Conservation (phyloP, 179 eudicot species). For the Silene noctiflora region DNA sequence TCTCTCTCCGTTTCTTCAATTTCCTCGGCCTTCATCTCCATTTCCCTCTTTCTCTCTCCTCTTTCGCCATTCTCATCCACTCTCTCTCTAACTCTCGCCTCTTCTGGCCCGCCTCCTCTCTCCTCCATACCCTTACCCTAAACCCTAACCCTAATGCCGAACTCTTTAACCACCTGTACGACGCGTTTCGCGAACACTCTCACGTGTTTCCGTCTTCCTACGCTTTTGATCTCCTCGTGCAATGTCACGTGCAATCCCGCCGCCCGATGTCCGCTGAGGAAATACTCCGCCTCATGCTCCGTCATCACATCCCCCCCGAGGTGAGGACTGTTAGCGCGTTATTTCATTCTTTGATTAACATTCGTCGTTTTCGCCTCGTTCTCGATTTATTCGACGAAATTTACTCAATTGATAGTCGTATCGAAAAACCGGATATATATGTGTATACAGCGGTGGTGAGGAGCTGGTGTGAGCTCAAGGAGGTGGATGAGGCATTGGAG, state of each 20-base stretch:
- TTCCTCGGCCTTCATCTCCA: constrained; percentile 71
- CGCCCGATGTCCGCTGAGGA: constrained; percentile 42
- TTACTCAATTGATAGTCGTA: neutral
- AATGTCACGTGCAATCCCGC: constrained; percentile 44
- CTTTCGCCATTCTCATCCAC: constrained; percentile 69
- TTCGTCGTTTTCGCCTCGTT: constrained; percentile 44
- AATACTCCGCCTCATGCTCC: constrained; percentile 42
- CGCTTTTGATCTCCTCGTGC: constrained; percentile 64
- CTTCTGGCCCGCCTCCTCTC: constrained; percentile 73
- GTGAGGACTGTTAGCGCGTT: constrained; percentile 69
- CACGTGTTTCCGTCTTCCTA: constrained; percentile 26
- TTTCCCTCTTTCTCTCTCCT: constrained; percentile 60
- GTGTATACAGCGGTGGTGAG: constrained; percentile 52
- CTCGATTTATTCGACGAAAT: constrained; percentile 45
- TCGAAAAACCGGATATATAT: constrained; percentile 47
- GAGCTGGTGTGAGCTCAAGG: constrained; percentile 66
- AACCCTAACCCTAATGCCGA: neutral
- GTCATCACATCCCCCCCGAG: constrained; percentile 44
- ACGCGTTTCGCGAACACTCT: constrained; percentile 14
- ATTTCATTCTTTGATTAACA: constrained; percentile 52
- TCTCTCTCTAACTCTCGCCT: constrained; percentile 37
- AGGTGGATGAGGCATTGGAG: constrained; percentile 49
- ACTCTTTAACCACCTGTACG: constrained; percentile 8
- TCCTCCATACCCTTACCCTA: constrained; percentile 52
- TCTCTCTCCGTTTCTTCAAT: constrained; percentile 79